Conservation (phyloP, 2,329 filamentous ascomycete species). For the Waltergamsia citrina region DNA sequence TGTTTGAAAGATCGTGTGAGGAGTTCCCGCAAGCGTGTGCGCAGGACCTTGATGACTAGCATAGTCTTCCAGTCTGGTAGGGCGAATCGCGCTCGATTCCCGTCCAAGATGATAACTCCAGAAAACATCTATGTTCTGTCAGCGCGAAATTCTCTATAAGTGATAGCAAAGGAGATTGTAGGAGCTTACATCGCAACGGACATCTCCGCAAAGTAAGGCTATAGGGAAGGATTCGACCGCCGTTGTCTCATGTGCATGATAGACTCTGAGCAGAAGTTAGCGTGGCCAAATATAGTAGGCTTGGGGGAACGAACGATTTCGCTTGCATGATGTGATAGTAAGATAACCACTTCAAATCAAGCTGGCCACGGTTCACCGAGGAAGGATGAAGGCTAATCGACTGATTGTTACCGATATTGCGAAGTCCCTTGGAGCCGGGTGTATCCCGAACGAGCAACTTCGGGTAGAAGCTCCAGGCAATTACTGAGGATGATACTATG, state of each 20-base stretch:
- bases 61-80: conserved; percentile 84
- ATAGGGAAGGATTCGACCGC: conserved; percentile 75
- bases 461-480: conserved; percentile 93
- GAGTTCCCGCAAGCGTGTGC: conserved; percentile 65
- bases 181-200: conserved; percentile 67
- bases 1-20: conserved; percentile 61
- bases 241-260: conserved; percentile 86
- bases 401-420: conserved; percentile 91
- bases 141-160: background rate
- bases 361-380: conserved; percentile 72
- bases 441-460: conserved; percentile 78
- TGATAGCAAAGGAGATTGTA: background rate
- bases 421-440: conserved; percentile 61
- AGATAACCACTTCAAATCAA: conserved; percentile 69
- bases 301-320: conserved; percentile 41
- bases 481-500: conserved; percentile 66
- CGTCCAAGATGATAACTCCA: conserved; percentile 78
- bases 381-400: conserved; percentile 77
- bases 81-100: conserved; percentile 76
- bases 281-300: background rate
- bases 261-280: conserved; percentile 44
- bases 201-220: conserved; percentile 77
- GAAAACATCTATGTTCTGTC: conserved; percentile 59
- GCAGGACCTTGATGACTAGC: conserved; percentile 77
- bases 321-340: conserved; percentile 98